These are phyloP conservation scores for Acmispon strigosus DNA, from an alignment of 306 rosid species.

Conservation along the genomic window DNA sequence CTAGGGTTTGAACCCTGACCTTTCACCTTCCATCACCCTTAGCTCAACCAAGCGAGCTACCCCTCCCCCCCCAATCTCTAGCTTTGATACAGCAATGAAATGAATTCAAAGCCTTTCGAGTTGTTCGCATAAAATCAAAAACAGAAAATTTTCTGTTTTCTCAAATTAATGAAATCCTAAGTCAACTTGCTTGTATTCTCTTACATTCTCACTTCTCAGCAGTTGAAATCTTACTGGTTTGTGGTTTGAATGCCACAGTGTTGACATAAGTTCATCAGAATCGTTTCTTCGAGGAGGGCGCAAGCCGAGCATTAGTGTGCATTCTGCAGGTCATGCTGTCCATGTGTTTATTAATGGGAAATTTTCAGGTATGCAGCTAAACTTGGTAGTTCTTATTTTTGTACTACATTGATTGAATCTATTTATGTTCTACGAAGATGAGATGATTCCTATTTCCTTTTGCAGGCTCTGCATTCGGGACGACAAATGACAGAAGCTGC, in stretches of 20 bases:
- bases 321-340: constrained; percentile 80
- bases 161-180: neutral
- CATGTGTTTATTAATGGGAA: constrained; percentile 87
- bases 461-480: constrained; percentile 85
- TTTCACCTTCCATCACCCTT: too few relatives aligned
- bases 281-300: constrained; percentile 62
- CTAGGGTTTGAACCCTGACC: too few relatives aligned
- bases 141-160: neutral
- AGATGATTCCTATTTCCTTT: neutral
- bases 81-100: neutral
- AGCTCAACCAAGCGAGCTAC: too few relatives aligned
- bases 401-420: neutral
- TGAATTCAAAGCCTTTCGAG: neutral
- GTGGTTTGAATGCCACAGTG: constrained; percentile 39
- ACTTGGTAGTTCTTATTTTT: neutral
- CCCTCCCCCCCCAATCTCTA: too few relatives aligned
- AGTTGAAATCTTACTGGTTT: neutral
- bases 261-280: constrained; percentile 69
- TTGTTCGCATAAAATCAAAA: neutral
- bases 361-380: constrained; percentile 52
- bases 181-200: neutral
- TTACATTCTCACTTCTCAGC: neutral
- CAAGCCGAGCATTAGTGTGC: constrained; percentile 60
- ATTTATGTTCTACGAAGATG: constrained; percentile 12
- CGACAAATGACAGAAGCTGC: constrained; percentile 57